phyloP scores from a whole-genome alignment of 345 rosid species.

The Arabidopsis suecica region DNA sequence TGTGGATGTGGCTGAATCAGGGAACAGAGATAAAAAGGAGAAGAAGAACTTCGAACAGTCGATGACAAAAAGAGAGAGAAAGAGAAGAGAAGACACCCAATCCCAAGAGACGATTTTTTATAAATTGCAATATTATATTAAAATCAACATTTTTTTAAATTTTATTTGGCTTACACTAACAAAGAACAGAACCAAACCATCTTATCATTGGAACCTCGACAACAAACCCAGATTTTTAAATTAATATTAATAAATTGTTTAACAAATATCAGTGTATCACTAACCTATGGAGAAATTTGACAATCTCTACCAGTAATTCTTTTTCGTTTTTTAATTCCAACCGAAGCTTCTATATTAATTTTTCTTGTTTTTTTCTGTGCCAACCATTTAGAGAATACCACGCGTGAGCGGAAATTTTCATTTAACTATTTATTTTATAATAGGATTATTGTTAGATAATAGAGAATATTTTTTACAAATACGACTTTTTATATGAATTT shows the following conservation, averaged over 20 bases:
- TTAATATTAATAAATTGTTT: constrained; percentile 20
- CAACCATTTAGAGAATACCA: constrained; percentile 52
- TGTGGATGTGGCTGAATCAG: constrained; percentile 51
- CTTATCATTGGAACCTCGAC: constrained; percentile 71
- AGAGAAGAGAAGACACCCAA: constrained; percentile 43
- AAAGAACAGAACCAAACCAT: constrained; percentile 56
- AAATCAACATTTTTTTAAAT: background rate
- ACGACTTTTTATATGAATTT: constrained; percentile 33
- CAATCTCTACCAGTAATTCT: constrained; percentile 47
- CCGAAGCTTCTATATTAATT: constrained; percentile 40
- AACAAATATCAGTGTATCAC: constrained; percentile 18
- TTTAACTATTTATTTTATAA: background rate
- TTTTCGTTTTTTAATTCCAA: constrained; percentile 26
- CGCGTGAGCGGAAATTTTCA: constrained; percentile 44
- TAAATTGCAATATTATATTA: constrained; percentile 19
- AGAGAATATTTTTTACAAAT: constrained; percentile 31
- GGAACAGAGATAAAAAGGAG: constrained; percentile 49
- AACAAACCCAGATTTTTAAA: constrained; percentile 50
- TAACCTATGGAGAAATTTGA: constrained; percentile 35
- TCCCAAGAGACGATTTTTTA: constrained; percentile 62
- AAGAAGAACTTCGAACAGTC: constrained; percentile 45
- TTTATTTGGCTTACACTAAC: constrained; percentile 28
- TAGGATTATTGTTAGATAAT: constrained; percentile 19
- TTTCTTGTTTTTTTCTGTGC: constrained; percentile 14
- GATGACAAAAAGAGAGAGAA: constrained; percentile 49